Evolutionary conservation across 169 alveolate genomes (phyloP).

Genomic region (Perkinsus marinus): DNA sequence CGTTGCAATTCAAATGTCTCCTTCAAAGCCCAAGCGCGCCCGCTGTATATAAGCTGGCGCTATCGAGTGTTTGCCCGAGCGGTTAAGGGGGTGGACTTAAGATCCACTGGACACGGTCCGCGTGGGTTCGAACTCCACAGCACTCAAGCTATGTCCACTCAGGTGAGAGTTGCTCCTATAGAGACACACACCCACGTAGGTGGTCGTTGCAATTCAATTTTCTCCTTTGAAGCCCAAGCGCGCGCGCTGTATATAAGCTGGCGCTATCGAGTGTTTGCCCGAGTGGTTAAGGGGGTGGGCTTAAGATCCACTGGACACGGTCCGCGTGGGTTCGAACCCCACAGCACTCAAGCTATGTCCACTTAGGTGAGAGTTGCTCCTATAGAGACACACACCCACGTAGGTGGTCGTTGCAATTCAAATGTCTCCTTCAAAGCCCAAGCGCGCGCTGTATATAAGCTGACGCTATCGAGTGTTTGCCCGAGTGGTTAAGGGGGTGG

Average conservation of each 20-base stretch:
- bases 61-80: neutral
- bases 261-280: neutral
- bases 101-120: neutral
- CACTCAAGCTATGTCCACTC: neutral
- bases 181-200: neutral
- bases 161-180: neutral
- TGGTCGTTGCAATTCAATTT: neutral
- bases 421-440: too few species aligned
- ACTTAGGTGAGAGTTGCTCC: too few species aligned
- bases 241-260: too few species aligned
- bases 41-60: too few species aligned
- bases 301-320: neutral
- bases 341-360: neutral
- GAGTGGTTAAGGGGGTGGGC: neutral
- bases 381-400: too few species aligned
- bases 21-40: too few species aligned
- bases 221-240: too few species aligned
- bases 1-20: too few species aligned
- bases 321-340: neutral
- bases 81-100: neutral
- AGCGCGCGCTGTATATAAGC: too few species aligned
- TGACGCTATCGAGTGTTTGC: too few species aligned
- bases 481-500: too few species aligned
- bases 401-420: too few species aligned
- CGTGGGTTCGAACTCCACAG: neutral